These are phyloP conservation scores for Copromyces sp. DNA, from an alignment of 495 filamentous ascomycete species.

Conservation along the genomic window DNA sequence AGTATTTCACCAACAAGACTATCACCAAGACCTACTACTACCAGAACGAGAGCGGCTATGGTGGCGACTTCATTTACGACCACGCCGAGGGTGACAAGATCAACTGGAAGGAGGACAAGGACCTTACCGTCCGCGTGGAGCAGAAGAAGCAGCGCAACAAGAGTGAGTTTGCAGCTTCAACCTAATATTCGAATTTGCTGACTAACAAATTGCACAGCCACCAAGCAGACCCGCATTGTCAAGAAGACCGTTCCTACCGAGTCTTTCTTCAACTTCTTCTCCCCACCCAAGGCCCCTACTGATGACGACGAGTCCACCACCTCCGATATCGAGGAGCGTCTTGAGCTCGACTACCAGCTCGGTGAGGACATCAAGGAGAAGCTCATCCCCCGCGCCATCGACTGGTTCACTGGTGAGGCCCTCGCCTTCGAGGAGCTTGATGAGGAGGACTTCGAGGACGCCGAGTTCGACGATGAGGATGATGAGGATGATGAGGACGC, in stretches of 20 bases:
- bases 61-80: conserved; percentile 99
- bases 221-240: conserved; percentile 96
- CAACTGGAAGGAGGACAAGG: conserved; percentile 88
- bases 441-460: conserved; percentile 77
- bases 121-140: conserved; percentile 88
- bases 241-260: conserved; percentile 98
- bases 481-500: conserved; percentile 75
- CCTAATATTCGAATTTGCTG: neutral
- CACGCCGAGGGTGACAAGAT: conserved; percentile 97
- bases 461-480: conserved; percentile 84
- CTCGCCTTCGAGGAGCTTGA: conserved; percentile 93
- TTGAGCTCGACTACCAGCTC: conserved; percentile 97
- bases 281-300: conserved; percentile 76
- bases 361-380: conserved; percentile 99
- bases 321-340: conserved; percentile 90
- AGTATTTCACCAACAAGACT: conserved; percentile 92
- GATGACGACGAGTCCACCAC: conserved; percentile 69
- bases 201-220: conserved; percentile 52
- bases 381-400: conserved; percentile 94
- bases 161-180: conserved; percentile 52
- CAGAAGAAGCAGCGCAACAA: conserved; percentile 99
- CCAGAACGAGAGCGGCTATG: conserved; percentile 96
- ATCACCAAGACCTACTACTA: conserved; percentile 99
- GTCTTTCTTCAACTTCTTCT: conserved; percentile 99
- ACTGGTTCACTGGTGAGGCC: conserved; percentile 99